These are phyloP conservation scores for Echium plantagineum DNA, from an alignment of 257 asterid genomes.

Conservation along the genomic window DNA sequence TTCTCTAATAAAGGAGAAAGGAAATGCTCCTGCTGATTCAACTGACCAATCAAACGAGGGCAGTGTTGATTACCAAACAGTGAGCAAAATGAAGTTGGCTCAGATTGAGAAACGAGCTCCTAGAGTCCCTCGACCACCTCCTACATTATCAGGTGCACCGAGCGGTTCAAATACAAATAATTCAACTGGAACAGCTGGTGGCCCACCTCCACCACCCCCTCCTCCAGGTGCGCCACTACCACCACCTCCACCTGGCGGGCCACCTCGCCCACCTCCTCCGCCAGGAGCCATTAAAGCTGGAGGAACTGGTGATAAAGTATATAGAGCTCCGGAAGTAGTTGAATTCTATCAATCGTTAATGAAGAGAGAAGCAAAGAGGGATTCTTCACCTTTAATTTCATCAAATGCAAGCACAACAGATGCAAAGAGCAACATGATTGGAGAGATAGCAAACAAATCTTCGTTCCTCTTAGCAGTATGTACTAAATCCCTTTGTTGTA, in stretches of 20 bases:
- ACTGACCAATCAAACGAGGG: conserved; percentile 34
- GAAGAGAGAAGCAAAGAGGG: conserved; percentile 95
- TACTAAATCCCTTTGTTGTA: not conserved
- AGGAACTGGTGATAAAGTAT: conserved; percentile 72
- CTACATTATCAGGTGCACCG: conserved; percentile 39
- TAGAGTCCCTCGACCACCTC: conserved; percentile 82
- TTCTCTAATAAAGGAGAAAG: conserved; percentile 60
- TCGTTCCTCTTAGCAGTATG: conserved; percentile 27
- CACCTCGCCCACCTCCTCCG: conserved; percentile 91
- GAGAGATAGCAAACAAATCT: conserved; percentile 91
- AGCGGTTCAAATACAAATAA: conserved; percentile 21
- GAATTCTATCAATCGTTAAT: conserved; percentile 85
- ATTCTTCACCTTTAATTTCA: conserved; percentile 47
- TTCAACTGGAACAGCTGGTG: conserved; percentile 30
- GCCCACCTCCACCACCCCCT: conserved; percentile 72
- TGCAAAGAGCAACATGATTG: conserved; percentile 92
- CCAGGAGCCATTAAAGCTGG: conserved; percentile 57
- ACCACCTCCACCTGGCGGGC: conserved; percentile 74
- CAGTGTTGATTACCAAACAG: conserved; percentile 38
- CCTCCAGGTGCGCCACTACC: conserved; percentile 76
- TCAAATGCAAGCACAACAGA: conserved; percentile 48
- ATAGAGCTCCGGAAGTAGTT: conserved; percentile 95
- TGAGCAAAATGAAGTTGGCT: conserved; percentile 65
- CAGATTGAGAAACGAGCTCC: conserved; percentile 76
- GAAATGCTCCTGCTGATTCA: conserved; percentile 36